Evolutionary conservation across 257 asterid genomes (phyloP).

Genomic region (Lantana camara): DNA sequence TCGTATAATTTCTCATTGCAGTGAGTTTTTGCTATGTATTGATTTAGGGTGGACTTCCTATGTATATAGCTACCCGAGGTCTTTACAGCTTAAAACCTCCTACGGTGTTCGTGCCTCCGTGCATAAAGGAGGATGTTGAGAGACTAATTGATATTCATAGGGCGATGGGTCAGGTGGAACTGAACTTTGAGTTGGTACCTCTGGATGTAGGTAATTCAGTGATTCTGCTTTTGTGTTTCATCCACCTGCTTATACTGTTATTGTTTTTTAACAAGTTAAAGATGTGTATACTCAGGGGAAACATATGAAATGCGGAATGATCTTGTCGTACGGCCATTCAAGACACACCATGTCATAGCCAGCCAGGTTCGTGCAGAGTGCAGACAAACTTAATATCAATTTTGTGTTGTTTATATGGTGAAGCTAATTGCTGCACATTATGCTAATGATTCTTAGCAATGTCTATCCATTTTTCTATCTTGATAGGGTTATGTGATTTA

Average conservation of each 20-base stretch:
- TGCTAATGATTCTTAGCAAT: background rate
- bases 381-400: background rate
- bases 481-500: constrained; percentile 92
- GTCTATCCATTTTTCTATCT: constrained; percentile 8
- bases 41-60: constrained; percentile 96
- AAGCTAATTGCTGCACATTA: background rate
- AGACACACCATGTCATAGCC: constrained; percentile 82
- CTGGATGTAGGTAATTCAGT: constrained; percentile 74
- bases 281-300: constrained; percentile 64
- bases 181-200: constrained; percentile 77
- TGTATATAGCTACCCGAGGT: constrained; percentile 93
- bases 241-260: constrained; percentile 2
- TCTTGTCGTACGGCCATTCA: constrained; percentile 87
- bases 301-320: constrained; percentile 98
- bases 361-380: constrained; percentile 83
- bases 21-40: constrained; percentile 25
- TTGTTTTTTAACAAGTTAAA: constrained; percentile 13
- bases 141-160: constrained; percentile 76
- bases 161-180: constrained; percentile 78
- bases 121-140: constrained; percentile 84
- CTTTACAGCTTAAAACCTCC: constrained; percentile 91
- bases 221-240: constrained; percentile 7
- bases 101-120: constrained; percentile 83
- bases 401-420: constrained; percentile 16
- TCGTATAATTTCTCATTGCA: background rate